A percentile compares a stretch with the other conserved stretches of the same genome.
These are phyloP conservation scores for Aschersonia sp. DNA, from an alignment of 2,329 filamentous ascomycete species.

Conservation along the genomic window DNA sequence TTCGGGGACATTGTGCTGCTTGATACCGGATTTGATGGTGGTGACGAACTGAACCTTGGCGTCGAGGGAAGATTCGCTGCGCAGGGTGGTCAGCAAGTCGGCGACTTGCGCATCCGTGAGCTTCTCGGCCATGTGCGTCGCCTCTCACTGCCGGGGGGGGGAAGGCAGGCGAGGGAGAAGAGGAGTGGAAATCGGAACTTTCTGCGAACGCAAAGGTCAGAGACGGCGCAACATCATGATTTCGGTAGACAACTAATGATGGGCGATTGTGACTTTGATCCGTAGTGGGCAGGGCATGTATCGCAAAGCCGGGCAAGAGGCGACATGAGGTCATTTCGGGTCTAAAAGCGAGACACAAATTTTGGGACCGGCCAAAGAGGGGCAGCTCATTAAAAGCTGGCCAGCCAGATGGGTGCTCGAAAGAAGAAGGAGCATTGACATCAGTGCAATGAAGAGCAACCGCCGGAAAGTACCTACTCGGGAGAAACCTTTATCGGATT, in stretches of 20 bases:
- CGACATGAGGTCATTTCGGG: too few species aligned
- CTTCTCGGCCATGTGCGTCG: slow-evolving; percentile 35
- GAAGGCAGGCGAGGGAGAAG: not conserved
- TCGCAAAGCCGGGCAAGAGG: too few species aligned
- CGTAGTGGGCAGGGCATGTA: too few species aligned
- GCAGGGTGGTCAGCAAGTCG: slow-evolving; percentile 35
- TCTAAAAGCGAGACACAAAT: too few species aligned
- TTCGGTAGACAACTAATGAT: too few species aligned
- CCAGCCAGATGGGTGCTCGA: too few species aligned
- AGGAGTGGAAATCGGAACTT: not conserved
- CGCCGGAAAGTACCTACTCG: too few species aligned
- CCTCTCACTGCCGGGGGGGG: slow-evolving; percentile 1
- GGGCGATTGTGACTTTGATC: too few species aligned
- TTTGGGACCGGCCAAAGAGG: not conserved
- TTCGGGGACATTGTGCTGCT: slow-evolving; percentile 81
- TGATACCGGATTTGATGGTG: slow-evolving; percentile 73
- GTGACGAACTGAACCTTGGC: slow-evolving; percentile 58
- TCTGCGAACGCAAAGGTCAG: not conserved
- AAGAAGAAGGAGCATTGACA: too few species aligned
- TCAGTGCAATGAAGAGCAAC: too few species aligned
- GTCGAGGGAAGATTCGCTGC: slow-evolving; percentile 53
- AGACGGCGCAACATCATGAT: not conserved
- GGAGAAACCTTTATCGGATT: too few species aligned
- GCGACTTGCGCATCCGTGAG: slow-evolving; percentile 44
- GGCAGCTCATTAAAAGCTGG: not conserved